phyloP scores from a whole-genome alignment of 345 rosid genomes.

The Mallotus nudiflorus region DNA sequence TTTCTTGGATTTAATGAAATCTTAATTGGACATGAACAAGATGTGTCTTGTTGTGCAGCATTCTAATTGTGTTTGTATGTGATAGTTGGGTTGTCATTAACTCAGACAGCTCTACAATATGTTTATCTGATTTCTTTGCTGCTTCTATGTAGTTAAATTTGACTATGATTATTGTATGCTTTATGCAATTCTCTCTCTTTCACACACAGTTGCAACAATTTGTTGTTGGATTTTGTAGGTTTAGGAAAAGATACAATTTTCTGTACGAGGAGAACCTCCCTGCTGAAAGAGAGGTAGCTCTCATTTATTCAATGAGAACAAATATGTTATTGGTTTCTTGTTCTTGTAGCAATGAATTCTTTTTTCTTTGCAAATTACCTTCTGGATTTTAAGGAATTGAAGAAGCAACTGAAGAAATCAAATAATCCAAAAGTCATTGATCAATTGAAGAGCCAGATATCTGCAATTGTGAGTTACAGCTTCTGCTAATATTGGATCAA shows the following conservation, averaged over 20 bases:
- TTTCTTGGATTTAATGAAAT: background rate
- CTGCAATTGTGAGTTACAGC: conserved; percentile 48
- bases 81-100: background rate
- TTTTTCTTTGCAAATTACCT: background rate
- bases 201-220: background rate
- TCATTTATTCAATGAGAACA: background rate
- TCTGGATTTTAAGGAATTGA: conserved; percentile 36
- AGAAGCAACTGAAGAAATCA: conserved; percentile 48
- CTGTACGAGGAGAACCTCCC: conserved; percentile 67
- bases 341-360: background rate
- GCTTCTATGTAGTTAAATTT: background rate
- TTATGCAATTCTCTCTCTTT: background rate
- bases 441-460: conserved; percentile 32
- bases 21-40: background rate
- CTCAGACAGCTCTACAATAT: background rate
- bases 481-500: background rate
- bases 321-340: background rate
- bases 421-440: conserved; percentile 34
- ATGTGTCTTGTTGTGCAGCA: background rate
- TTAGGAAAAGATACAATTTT: conserved; percentile 74
- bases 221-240: conserved; percentile 39
- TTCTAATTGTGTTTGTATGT: background rate
- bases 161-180: background rate
- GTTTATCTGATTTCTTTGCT: background rate
- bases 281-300: conserved; percentile 55